phyloP scores from a whole-genome alignment of 495 filamentous ascomycete genomes.

The Penicillium cinerascens region DNA sequence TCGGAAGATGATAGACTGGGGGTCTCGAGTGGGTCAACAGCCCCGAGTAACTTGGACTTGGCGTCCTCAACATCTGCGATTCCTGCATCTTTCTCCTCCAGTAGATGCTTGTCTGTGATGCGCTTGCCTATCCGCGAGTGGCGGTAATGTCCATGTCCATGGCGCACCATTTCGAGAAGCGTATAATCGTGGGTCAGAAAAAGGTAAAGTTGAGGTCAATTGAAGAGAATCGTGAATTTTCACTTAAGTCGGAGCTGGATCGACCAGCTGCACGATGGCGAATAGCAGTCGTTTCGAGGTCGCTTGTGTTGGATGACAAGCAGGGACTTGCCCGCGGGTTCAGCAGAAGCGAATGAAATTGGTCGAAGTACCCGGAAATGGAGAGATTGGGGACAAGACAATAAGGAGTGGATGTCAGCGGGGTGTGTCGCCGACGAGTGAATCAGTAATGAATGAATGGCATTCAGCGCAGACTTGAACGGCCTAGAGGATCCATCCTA shows the following conservation, averaged over 20 bases:
- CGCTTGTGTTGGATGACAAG: constrained; percentile 4
- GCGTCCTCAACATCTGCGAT: background rate
- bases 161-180: constrained; percentile 16
- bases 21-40: background rate
- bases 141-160: constrained; percentile 22
- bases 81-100: constrained; percentile 6
- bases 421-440: constrained; percentile 1
- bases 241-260: constrained; percentile 20
- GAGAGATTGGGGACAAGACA: constrained; percentile 2
- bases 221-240: constrained; percentile 9
- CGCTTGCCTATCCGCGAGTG: constrained; percentile 19
- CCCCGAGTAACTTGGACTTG: background rate
- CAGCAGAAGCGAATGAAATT: constrained; percentile 5
- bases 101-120: constrained; percentile 14
- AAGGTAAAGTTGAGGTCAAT: background rate
- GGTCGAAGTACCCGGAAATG: background rate
- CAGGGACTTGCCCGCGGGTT: constrained; percentile 19
- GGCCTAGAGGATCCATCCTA: background rate
- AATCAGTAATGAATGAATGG: constrained; percentile 3
- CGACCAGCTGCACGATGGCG: constrained; percentile 15
- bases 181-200: background rate
- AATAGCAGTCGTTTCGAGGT: background rate
- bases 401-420: constrained; percentile 19
- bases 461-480: background rate
- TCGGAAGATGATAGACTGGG: constrained; percentile 2